Evolutionary conservation across 208 protist genomes (phyloP).

Genomic region (Vickermania ingenoplastis): DNA sequence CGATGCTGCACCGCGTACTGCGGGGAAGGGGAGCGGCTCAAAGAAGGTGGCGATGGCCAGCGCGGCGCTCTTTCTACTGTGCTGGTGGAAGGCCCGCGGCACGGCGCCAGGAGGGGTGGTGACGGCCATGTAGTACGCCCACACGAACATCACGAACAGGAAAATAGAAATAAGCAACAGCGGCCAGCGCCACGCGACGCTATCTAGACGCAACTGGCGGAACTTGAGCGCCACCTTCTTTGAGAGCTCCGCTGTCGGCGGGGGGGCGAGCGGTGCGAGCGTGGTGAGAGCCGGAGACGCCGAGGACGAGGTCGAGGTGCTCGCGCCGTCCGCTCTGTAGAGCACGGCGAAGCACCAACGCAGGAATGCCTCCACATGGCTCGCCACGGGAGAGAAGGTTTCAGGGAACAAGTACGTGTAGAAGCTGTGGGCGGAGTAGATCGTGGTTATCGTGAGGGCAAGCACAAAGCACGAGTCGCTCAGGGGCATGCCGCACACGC

Average conservation of each 20-base stretch:
- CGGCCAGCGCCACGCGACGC: slow-evolving; percentile 31
- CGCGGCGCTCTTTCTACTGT: slow-evolving; percentile 41
- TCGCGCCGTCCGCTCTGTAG: slow-evolving; percentile 4
- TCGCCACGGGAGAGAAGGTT: slow-evolving; percentile 21
- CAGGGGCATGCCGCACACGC: slow-evolving; percentile 23
- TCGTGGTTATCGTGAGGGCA: slow-evolving; percentile 38
- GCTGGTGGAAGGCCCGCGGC: slow-evolving; percentile 59
- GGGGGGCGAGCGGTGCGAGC: neutral
- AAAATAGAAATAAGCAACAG: slow-evolving; percentile 47
- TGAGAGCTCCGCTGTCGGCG: neutral
- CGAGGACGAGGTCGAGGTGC: slow-evolving; percentile 13
- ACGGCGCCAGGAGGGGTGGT: slow-evolving; percentile 52
- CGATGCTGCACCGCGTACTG: neutral
- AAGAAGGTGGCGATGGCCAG: slow-evolving; percentile 62
- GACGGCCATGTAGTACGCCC: slow-evolving; percentile 71
- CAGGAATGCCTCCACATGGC: neutral
- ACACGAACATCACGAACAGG: slow-evolving; percentile 47
- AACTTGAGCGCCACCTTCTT: slow-evolving; percentile 6
- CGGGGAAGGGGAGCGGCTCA: slow-evolving; percentile 25
- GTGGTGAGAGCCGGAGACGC: neutral
- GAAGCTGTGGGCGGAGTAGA: slow-evolving; percentile 63
- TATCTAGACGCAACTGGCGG: slow-evolving; percentile 5
- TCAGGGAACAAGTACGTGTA: slow-evolving; percentile 73
- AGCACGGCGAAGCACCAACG: slow-evolving; percentile 4
- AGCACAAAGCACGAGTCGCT: slow-evolving; percentile 45